phyloP scores from a whole-genome alignment of 768 basidiomycete genomes.

The Pleurotus tuber-regium region DNA sequence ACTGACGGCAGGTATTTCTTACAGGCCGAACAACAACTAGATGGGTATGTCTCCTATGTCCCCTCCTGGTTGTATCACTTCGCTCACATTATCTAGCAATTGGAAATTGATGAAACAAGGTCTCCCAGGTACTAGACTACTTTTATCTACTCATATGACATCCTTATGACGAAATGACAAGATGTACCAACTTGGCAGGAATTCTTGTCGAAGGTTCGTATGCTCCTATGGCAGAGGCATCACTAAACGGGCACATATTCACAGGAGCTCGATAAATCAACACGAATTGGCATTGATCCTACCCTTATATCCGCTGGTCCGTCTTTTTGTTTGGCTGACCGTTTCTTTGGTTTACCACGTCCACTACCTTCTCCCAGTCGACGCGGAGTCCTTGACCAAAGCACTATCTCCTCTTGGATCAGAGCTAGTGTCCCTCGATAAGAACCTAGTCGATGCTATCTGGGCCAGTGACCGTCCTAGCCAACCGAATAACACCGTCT shows the following conservation, averaged over 20 bases:
- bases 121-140: slow-evolving; percentile 53
- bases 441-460: slow-evolving; percentile 77
- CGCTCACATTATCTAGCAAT: slow-evolving; percentile 44
- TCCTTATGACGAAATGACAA: slow-evolving; percentile 21
- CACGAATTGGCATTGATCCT: slow-evolving; percentile 81
- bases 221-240: background rate
- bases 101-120: slow-evolving; percentile 97
- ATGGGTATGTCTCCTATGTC: slow-evolving; percentile 47
- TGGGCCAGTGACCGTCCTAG: slow-evolving; percentile 70
- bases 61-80: background rate
- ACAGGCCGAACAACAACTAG: slow-evolving; percentile 89
- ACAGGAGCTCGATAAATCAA: slow-evolving; percentile 59
- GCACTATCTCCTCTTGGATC: slow-evolving; percentile 55
- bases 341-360: too few species aligned
- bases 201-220: slow-evolving; percentile 65
- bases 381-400: slow-evolving; percentile 61
- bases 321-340: slow-evolving; percentile 12
- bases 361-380: slow-evolving; percentile 48
- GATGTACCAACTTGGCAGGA: slow-evolving; percentile 93
- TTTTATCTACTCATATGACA: slow-evolving; percentile 1
- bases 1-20: slow-evolving; percentile 96
- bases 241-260: slow-evolving; percentile 4
- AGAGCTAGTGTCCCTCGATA: slow-evolving; percentile 57
- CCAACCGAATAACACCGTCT: slow-evolving; percentile 65
- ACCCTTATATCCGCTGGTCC: slow-evolving; percentile 66